These are phyloP conservation scores for Micractinium sp. DNA, from an alignment of 139 green algal genomes.

Conservation along the genomic window DNA sequence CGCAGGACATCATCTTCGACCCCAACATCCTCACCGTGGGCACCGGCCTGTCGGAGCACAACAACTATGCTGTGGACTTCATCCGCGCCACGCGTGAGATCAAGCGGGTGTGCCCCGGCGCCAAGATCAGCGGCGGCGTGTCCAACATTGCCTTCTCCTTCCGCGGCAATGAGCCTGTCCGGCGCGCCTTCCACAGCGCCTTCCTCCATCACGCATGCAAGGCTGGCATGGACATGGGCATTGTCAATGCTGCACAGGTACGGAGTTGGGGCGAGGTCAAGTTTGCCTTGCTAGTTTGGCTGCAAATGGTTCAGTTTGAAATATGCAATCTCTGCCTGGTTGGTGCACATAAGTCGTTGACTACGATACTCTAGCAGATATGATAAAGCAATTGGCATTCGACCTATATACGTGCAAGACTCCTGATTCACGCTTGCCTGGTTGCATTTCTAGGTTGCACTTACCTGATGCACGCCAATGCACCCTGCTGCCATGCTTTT, in stretches of 20 bases:
- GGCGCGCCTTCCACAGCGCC: constrained; percentile 91
- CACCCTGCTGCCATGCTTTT: too few relatives aligned
- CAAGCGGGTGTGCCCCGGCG: constrained; percentile 93
- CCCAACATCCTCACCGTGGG: constrained; percentile 99
- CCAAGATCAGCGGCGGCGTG: constrained; percentile 96
- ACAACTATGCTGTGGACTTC: constrained; percentile 99
- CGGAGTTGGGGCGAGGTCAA: too few relatives aligned
- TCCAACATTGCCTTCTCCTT: constrained; percentile 99
- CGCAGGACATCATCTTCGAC: constrained; percentile 99
- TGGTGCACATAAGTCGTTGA: too few relatives aligned
- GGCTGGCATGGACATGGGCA: constrained; percentile 99
- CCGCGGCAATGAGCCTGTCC: constrained; percentile 96
- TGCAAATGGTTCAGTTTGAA: too few relatives aligned
- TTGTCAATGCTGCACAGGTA: constrained; percentile 95
- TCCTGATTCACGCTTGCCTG: too few relatives aligned
- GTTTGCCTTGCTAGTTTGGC: too few relatives aligned
- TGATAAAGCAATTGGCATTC: too few relatives aligned
- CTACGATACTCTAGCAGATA: too few relatives aligned
- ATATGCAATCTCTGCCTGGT: too few relatives aligned
- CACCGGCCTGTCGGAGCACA: constrained; percentile 97
- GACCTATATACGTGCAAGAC: too few relatives aligned
- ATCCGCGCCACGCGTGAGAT: constrained; percentile 92
- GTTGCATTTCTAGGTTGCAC: too few relatives aligned
- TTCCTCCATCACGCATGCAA: constrained; percentile 96
- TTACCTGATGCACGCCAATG: too few relatives aligned